Percentiles rank a stretch among this genome's conserved stretches.
These are phyloP conservation scores for Saccharomycopsis malanga DNA, from an alignment of 805 yeast genomes.

Conservation along the genomic window DNA sequence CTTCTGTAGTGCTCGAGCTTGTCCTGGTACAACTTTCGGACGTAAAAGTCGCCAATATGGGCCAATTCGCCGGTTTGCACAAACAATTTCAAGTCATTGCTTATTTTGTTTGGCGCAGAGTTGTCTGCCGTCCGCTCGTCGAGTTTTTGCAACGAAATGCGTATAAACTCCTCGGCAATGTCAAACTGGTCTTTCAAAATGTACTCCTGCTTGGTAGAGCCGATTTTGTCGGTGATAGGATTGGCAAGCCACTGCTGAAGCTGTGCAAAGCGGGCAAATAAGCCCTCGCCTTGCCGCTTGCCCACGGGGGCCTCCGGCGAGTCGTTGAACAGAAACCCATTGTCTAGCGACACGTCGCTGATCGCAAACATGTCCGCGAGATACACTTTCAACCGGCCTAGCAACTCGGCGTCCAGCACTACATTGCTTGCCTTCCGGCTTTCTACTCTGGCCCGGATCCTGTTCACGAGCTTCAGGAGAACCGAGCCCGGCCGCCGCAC, in stretches of 20 bases:
- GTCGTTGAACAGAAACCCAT: slow-evolving; percentile 8
- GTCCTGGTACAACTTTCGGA: slow-evolving; percentile 4
- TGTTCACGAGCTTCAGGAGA: slow-evolving; percentile 1
- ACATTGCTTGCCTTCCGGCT: not conserved
- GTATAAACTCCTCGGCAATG: slow-evolving; percentile 3
- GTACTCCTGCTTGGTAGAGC: slow-evolving; percentile 1
- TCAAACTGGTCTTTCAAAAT: slow-evolving; percentile 7
- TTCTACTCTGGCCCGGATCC: not conserved
- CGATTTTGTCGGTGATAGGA: slow-evolving; percentile 1
- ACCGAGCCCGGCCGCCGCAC: slow-evolving; percentile 15
- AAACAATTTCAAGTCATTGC: not conserved
- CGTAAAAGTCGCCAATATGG: slow-evolving; percentile 9
- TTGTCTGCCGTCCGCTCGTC: not conserved
- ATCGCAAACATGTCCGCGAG: slow-evolving; percentile 6
- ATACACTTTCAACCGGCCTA: slow-evolving; percentile 6
- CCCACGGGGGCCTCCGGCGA: not conserved
- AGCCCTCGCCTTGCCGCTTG: not conserved
- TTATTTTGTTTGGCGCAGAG: not conserved
- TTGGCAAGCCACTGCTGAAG: slow-evolving; percentile 10
- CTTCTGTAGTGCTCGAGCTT: slow-evolving; percentile 7
- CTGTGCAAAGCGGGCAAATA: slow-evolving; percentile 4
- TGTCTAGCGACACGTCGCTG: slow-evolving; percentile 5
- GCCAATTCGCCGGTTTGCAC: slow-evolving; percentile 1
- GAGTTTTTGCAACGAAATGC: not conserved
- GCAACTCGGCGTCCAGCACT: not conserved